Conservation (phyloP, 2,329 filamentous ascomycete genomes). For the Verticillium klebahnii region DNA sequence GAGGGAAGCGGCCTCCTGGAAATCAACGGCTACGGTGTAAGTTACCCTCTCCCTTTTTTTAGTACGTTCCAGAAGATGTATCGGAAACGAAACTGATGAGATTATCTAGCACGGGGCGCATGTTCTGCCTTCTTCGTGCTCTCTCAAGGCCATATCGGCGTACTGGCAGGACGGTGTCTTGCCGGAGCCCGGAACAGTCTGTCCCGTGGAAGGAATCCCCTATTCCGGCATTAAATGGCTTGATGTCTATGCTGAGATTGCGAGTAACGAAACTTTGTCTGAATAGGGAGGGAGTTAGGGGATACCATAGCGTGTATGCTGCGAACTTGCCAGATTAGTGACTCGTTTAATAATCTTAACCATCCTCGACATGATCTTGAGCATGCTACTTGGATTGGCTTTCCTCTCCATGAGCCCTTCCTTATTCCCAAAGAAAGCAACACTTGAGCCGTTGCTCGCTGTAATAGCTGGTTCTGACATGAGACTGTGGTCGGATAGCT, state of each 20-base stretch:
- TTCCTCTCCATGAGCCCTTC: no score
- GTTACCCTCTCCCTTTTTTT: neutral
- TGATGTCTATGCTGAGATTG: neutral
- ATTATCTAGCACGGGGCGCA: constrained; percentile 16
- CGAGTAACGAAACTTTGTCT: neutral
- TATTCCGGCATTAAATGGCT: constrained; percentile 6
- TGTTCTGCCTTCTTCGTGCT: constrained; percentile 24
- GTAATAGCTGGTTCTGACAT: no score
- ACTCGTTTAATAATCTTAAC: no score
- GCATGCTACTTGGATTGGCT: no score
- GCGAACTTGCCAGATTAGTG: no score
- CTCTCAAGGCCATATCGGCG: constrained; percentile 15
- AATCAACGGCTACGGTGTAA: constrained; percentile 26
- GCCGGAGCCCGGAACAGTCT: constrained; percentile 24
- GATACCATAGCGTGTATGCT: no score
- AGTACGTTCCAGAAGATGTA: neutral
- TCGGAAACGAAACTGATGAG: neutral
- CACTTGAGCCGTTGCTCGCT: no score
- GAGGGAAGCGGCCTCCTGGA: constrained; percentile 31
- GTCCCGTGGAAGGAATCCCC: constrained; percentile 16
- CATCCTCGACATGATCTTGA: no score
- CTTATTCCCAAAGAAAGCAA: no score
- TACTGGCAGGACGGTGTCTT: constrained; percentile 30
- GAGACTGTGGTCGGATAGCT: no score
- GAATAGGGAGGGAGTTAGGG: neutral